A percentile compares a stretch with the other conserved stretches of the same genome.
Conservation (phyloP, 177 flowering plant genomes). For the Vitis hybrid region DNA sequence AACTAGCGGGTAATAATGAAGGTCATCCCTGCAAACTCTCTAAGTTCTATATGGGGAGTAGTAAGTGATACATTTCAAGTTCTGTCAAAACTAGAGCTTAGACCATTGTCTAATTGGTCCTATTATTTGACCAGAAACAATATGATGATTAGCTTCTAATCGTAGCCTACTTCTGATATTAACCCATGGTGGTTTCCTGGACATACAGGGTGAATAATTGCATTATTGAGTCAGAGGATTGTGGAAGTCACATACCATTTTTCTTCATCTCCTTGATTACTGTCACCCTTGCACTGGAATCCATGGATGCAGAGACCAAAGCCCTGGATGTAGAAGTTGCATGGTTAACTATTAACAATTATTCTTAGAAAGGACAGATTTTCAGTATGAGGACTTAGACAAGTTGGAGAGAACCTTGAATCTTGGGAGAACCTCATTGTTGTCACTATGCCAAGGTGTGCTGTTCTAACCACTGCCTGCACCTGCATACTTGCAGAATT, state of each 20-base stretch:
- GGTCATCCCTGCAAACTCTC: no score
- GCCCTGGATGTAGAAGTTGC: constrained; percentile 45
- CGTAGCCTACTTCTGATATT: no score
- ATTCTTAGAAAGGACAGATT: background rate
- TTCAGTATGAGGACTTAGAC: background rate
- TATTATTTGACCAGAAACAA: no score
- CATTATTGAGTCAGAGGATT: background rate
- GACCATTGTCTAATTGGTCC: no score
- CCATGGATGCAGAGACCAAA: constrained; percentile 75
- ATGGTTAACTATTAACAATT: background rate
- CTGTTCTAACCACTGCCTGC: constrained; percentile 48
- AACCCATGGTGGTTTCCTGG: no score
- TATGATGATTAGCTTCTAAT: no score
- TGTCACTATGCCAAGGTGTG: constrained; percentile 84
- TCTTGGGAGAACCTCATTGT: constrained; percentile 68
- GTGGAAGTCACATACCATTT: constrained; percentile 39
- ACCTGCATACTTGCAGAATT: constrained; percentile 52
- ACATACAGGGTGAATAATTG: background rate
- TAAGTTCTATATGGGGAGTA: no score
- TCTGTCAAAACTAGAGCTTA: no score
- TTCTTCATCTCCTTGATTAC: constrained; percentile 43
- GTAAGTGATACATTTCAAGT: no score
- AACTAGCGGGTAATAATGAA: no score
- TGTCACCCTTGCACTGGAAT: constrained; percentile 85
- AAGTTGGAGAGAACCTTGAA: constrained; percentile 57